Percentiles rank a stretch among this genome's conserved stretches.
Conservation (phyloP, 164 flowering plant species). For the Aristolochia californica region DNA sequence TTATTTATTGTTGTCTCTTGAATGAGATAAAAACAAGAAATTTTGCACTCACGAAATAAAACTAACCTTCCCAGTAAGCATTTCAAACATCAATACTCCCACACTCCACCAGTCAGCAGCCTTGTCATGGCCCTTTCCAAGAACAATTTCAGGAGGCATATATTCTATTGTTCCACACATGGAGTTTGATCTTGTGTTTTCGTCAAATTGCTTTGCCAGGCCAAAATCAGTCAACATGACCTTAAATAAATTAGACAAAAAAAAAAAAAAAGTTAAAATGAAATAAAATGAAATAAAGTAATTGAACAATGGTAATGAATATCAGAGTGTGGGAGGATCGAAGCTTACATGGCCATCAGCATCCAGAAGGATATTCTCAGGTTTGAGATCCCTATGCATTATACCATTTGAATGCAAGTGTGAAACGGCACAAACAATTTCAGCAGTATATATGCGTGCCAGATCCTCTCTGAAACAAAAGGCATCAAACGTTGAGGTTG, state of each 20-base stretch:
- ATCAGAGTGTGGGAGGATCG: not conserved
- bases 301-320: not conserved
- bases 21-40: too few relatives aligned
- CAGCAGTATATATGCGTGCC: slow-evolving; percentile 86
- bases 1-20: not conserved
- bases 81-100: slow-evolving; percentile 74
- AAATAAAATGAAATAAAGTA: not conserved
- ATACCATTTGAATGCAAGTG: slow-evolving; percentile 89
- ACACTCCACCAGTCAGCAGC: slow-evolving; percentile 99
- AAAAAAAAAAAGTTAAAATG: too few relatives aligned
- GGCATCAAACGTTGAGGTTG: too few relatives aligned
- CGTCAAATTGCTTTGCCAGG: slow-evolving; percentile 75
- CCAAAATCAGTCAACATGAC: slow-evolving; percentile 93
- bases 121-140: slow-evolving; percentile 86
- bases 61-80: slow-evolving; percentile 91
- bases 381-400: slow-evolving; percentile 90
- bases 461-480: slow-evolving; percentile 67
- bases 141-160: slow-evolving; percentile 91
- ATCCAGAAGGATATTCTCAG: slow-evolving; percentile 91
- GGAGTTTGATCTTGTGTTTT: slow-evolving; percentile 69
- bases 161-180: slow-evolving; percentile 89
- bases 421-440: slow-evolving; percentile 92
- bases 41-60: too few relatives aligned
- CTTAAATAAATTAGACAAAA: slow-evolving; percentile 19
- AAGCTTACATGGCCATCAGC: slow-evolving; percentile 81